A percentile compares a stretch with the other conserved stretches of the same genome.
These are phyloP conservation scores for Starmerella etchellsii DNA, from an alignment of 805 yeast species.

Conservation along the genomic window DNA sequence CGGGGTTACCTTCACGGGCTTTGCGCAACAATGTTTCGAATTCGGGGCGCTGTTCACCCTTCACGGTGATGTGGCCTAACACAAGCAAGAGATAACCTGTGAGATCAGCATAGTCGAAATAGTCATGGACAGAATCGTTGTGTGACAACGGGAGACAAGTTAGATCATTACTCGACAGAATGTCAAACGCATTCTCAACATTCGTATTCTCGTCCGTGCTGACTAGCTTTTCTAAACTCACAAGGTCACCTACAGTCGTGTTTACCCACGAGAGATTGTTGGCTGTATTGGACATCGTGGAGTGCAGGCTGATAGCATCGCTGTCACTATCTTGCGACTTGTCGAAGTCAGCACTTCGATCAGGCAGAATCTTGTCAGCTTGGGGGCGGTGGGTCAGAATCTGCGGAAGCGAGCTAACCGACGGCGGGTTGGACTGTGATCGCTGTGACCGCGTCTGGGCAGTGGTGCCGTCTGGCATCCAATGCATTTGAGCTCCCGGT, in stretches of 20 bases:
- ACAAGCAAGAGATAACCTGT: constrained; percentile 76
- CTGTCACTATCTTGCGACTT: constrained; percentile 16
- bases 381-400: constrained; percentile 1
- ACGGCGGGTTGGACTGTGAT: constrained; percentile 3
- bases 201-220: constrained; percentile 53
- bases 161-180: constrained; percentile 54
- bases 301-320: constrained; percentile 16
- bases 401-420: constrained; percentile 1
- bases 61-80: constrained; percentile 47
- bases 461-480: constrained; percentile 9
- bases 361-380: no score
- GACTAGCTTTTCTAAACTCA: constrained; percentile 66
- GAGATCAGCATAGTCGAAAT: constrained; percentile 86
- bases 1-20: constrained; percentile 80
- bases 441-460: constrained; percentile 2
- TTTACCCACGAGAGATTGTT: constrained; percentile 14
- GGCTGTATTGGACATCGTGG: constrained; percentile 5
- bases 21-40: constrained; percentile 35
- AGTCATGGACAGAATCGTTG: constrained; percentile 28
- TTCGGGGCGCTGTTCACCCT: constrained; percentile 25
- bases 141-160: constrained; percentile 68
- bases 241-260: constrained; percentile 55
- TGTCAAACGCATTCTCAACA: constrained; percentile 81
- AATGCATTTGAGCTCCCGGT: not conserved
- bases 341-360: constrained; percentile 1